phyloP scores from a whole-genome alignment of 2,329 filamentous ascomycete genomes.

The Epichloe scottii region DNA sequence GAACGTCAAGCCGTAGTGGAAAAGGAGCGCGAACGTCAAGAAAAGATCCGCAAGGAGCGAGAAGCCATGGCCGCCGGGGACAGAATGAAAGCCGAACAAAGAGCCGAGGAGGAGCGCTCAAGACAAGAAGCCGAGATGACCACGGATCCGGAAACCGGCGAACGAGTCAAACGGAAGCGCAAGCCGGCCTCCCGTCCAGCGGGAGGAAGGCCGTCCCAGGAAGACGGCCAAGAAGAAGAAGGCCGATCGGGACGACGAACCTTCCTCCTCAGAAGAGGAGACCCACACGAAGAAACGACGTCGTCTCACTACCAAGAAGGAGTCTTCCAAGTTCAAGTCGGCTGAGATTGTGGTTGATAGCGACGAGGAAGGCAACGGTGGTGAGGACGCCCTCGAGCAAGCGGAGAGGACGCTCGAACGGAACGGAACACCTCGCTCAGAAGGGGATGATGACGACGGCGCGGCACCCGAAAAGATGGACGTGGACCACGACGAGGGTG shows the following conservation, averaged over 20 bases:
- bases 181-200: conserved; percentile 30
- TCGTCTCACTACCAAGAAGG: conserved; percentile 39
- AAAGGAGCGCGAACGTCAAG: conserved; percentile 58
- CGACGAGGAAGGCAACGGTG: conserved; percentile 36
- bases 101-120: conserved; percentile 21
- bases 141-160: conserved; percentile 69
- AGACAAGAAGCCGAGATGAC: conserved; percentile 61
- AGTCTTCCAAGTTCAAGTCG: conserved; percentile 64
- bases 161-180: conserved; percentile 69
- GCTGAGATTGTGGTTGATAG: conserved; percentile 73
- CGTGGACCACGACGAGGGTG: conserved; percentile 29
- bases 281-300: conserved; percentile 49
- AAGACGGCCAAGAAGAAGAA: conserved; percentile 41
- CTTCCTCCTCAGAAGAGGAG: conserved; percentile 30
- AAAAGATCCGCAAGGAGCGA: conserved; percentile 77
- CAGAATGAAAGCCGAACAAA: conserved; percentile 57
- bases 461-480: conserved; percentile 37
- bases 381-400: conserved; percentile 31
- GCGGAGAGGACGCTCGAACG: conserved; percentile 30
- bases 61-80: conserved; percentile 68
- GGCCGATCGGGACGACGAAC: conserved; percentile 26
- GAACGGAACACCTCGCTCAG: conserved; percentile 23
- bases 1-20: conserved; percentile 56
- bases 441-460: conserved; percentile 24
- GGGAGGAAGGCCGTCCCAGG: conserved; percentile 32